A percentile compares a stretch with the other conserved stretches of the same genome.
These are phyloP conservation scores for Lichenothelia convexa DNA, from an alignment of 495 filamentous ascomycete genomes.

Conservation along the genomic window DNA sequence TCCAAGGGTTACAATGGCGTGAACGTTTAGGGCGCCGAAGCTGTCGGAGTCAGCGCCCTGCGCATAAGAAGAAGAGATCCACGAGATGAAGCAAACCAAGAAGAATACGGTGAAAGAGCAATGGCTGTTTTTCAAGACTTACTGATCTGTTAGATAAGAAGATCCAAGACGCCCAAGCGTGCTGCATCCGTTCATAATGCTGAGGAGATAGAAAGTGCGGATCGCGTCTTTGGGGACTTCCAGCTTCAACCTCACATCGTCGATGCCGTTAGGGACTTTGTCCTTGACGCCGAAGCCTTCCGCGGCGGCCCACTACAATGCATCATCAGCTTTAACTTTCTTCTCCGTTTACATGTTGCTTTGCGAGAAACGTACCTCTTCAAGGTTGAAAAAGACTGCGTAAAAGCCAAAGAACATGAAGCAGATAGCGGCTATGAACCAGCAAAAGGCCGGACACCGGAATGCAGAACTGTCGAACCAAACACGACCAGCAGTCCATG, in stretches of 20 bases:
- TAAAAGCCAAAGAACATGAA: slow-evolving; percentile 28
- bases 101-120: background rate
- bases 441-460: slow-evolving; percentile 15
- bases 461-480: slow-evolving; percentile 24
- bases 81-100: background rate
- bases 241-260: slow-evolving; percentile 1
- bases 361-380: slow-evolving; percentile 19
- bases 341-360: too few relatives aligned
- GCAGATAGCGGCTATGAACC: slow-evolving; percentile 17
- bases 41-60: too few relatives aligned
- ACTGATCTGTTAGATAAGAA: slow-evolving; percentile 14
- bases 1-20: slow-evolving; percentile 16
- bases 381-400: slow-evolving; percentile 27
- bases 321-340: too few relatives aligned
- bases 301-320: slow-evolving; percentile 20
- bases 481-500: slow-evolving; percentile 7
- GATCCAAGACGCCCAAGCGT: slow-evolving; percentile 21
- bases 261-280: slow-evolving; percentile 1
- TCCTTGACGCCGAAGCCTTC: slow-evolving; percentile 18
- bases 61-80: too few relatives aligned
- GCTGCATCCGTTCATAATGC: slow-evolving; percentile 24
- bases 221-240: slow-evolving; percentile 14
- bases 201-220: slow-evolving; percentile 24
- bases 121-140: background rate
- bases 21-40: slow-evolving; percentile 21